Evolutionary conservation across 2,329 filamentous ascomycete species (phyloP).

Genomic region (Alternaria sp.): DNA sequence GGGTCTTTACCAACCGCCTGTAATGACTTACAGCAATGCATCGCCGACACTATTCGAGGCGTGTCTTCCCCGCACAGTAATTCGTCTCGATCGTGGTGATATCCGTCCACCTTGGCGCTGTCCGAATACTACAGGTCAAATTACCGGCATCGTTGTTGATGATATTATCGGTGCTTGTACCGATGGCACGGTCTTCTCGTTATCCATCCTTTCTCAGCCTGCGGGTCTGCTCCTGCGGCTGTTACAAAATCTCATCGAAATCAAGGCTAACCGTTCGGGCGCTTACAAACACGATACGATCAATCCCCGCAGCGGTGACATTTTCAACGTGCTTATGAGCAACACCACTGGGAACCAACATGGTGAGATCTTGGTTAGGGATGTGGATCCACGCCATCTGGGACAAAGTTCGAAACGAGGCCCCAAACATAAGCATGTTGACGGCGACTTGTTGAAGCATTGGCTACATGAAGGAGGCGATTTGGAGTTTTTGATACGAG

Average conservation of each 20-base stretch:
- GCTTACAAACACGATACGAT: constrained; percentile 22
- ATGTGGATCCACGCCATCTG: constrained; percentile 38
- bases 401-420: constrained; percentile 21
- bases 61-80: constrained; percentile 52
- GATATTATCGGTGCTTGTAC: constrained; percentile 61
- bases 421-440: constrained; percentile 48
- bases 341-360: constrained; percentile 32
- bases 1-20: constrained; percentile 40
- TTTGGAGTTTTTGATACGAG: constrained; percentile 21
- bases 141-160: constrained; percentile 53
- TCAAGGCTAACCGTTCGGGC: constrained; percentile 26
- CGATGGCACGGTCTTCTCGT: constrained; percentile 63
- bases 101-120: constrained; percentile 51
- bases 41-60: constrained; percentile 54
- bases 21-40: constrained; percentile 30
- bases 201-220: constrained; percentile 70
- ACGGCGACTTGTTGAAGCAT: constrained; percentile 53
- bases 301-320: constrained; percentile 26
- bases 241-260: constrained; percentile 70
- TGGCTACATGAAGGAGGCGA: constrained; percentile 40
- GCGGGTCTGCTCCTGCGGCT: constrained; percentile 76
- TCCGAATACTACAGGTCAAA: constrained; percentile 19
- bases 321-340: constrained; percentile 36
- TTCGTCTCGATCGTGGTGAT: constrained; percentile 61
- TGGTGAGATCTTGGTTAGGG: constrained; percentile 26